These are phyloP conservation scores for Rubroboletus satanas DNA, from an alignment of 768 basidiomycete species.

Conservation along the genomic window DNA sequence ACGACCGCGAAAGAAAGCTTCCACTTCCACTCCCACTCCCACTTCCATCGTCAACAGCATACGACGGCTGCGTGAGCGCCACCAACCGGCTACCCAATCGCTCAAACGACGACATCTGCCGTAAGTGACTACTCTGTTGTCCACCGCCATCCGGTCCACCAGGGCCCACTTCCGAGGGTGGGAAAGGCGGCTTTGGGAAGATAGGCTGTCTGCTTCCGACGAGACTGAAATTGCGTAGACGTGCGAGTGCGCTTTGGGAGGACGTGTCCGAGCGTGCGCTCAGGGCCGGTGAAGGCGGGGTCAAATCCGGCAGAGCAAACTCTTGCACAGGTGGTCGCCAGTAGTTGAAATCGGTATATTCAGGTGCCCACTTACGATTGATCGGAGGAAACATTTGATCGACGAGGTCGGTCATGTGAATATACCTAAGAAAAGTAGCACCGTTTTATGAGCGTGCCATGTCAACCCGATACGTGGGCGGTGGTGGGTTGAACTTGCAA, in stretches of 20 bases:
- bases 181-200: conserved; percentile 26
- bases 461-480: neutral
- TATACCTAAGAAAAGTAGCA: conserved; percentile 57
- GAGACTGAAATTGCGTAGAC: conserved; percentile 77
- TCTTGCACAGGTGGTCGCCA: conserved; percentile 85
- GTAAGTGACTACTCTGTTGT: conserved; percentile 44
- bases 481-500: neutral
- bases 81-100: conserved; percentile 57
- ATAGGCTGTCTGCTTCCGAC: conserved; percentile 45
- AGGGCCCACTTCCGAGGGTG: conserved; percentile 14
- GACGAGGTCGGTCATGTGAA: conserved; percentile 98
- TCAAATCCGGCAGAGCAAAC: conserved; percentile 71
- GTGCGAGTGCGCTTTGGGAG: conserved; percentile 64
- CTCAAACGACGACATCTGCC: conserved; percentile 77
- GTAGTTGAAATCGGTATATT: conserved; percentile 96
- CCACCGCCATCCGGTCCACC: conserved; percentile 7
- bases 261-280: conserved; percentile 91
- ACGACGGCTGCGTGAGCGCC: conserved; percentile 43
- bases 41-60: conserved; percentile 19
- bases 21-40: conserved; percentile 33
- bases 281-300: conserved; percentile 88
- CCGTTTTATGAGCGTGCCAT: neutral
- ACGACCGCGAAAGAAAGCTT: conserved; percentile 55
- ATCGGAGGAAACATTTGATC: conserved; percentile 99
- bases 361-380: conserved; percentile 79